Evolutionary conservation across 768 basidiomycete species (phyloP).

Genomic region (Podaxis sp.): DNA sequence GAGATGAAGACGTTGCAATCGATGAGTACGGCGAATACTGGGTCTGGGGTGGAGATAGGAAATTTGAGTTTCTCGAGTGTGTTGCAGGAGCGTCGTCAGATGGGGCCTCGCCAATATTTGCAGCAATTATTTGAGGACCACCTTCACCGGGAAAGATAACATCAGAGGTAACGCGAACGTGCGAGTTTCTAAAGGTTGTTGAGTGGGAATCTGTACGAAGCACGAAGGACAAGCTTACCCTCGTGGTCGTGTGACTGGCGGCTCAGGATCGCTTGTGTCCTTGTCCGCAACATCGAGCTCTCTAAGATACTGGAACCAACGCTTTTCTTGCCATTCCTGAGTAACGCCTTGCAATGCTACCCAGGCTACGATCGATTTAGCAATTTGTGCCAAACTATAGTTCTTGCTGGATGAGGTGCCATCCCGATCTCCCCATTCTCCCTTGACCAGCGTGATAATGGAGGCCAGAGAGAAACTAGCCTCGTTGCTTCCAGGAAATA

Average conservation of each 20-base stretch:
- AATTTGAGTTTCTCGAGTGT: conserved; percentile 7
- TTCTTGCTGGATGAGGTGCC: conserved; percentile 56
- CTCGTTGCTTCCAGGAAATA: conserved; percentile 76
- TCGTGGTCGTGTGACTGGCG: conserved; percentile 27
- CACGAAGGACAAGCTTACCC: conserved; percentile 27
- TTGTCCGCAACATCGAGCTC: conserved; percentile 65
- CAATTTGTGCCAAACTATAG: conserved; percentile 65
- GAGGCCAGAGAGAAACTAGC: conserved; percentile 80
- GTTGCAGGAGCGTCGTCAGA: not conserved
- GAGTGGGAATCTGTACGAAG: not conserved
- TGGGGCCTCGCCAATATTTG: conserved; percentile 73
- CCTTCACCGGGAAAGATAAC: conserved; percentile 64
- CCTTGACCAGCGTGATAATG: conserved; percentile 76
- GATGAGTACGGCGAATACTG: conserved; percentile 23
- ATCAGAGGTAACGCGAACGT: conserved; percentile 72
- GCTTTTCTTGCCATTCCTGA: conserved; percentile 74
- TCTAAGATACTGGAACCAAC: conserved; percentile 63
- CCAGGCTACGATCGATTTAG: conserved; percentile 75
- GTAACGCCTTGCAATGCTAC: conserved; percentile 80
- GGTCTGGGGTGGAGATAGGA: conserved; percentile 15
- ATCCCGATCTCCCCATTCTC: conserved; percentile 68
- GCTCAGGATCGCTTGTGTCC: conserved; percentile 26
- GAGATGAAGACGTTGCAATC: conserved; percentile 19
- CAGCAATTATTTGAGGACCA: conserved; percentile 71
- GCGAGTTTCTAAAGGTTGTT: conserved; percentile 42